Conservation (phyloP, 805 yeast genomes). For the Candida gorgasii region DNA sequence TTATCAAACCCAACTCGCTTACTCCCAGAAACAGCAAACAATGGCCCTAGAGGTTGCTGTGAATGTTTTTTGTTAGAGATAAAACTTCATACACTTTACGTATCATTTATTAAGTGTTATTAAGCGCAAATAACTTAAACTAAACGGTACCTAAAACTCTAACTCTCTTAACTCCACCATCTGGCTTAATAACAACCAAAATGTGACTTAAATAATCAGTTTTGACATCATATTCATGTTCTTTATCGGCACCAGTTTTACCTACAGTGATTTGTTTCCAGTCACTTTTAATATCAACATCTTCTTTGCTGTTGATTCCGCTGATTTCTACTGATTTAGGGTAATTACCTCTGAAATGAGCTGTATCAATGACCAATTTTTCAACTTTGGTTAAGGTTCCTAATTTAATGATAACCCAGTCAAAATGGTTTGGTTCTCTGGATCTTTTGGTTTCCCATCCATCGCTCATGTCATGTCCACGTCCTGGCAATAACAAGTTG, state of each 20-base stretch:
- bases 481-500: conserved; percentile 86
- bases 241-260: conserved; percentile 82
- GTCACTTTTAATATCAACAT: conserved; percentile 43
- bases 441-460: conserved; percentile 98
- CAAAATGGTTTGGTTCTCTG: conserved; percentile 77
- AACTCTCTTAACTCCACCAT: conserved; percentile 93
- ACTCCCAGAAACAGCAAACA: background rate
- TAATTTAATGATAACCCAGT: conserved; percentile 85
- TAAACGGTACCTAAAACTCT: conserved; percentile 69
- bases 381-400: conserved; percentile 64
- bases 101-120: background rate
- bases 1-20: too few species aligned
- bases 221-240: conserved; percentile 56
- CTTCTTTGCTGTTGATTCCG: conserved; percentile 47
- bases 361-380: conserved; percentile 79
- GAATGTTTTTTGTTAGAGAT: background rate
- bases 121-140: too few species aligned
- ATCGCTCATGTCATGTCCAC: conserved; percentile 95
- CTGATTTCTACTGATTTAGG: conserved; percentile 80
- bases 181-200: conserved; percentile 83
- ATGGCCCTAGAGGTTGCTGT: background rate
- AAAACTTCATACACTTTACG: background rate
- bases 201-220: conserved; percentile 61
- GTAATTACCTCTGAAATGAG: conserved; percentile 91
- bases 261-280: conserved; percentile 72